Evolutionary conservation across 2,329 filamentous ascomycete species (phyloP).

Genomic region (Epichloe coenophiala): DNA sequence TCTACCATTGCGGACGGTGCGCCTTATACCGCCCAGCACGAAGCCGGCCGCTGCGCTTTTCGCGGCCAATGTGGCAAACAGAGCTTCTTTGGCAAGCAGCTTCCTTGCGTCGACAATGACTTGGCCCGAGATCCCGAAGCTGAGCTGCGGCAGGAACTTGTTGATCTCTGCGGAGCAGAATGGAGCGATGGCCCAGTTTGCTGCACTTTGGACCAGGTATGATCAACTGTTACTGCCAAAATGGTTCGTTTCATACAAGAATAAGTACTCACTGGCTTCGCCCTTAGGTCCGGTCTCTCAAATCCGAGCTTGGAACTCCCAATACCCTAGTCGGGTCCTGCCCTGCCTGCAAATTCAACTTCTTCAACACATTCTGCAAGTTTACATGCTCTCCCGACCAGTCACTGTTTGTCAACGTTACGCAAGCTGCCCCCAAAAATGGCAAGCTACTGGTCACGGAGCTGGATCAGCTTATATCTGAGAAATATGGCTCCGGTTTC

Average conservation of each 20-base stretch:
- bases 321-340: conserved; percentile 85
- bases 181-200: conserved; percentile 79
- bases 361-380: conserved; percentile 95
- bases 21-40: conserved; percentile 50
- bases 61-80: conserved; percentile 85
- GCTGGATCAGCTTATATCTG: conserved; percentile 76
- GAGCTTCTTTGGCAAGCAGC: conserved; percentile 74
- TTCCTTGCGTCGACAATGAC: conserved; percentile 88
- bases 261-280: background rate
- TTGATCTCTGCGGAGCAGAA: conserved; percentile 73
- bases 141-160: conserved; percentile 60
- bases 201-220: conserved; percentile 69
- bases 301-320: conserved; percentile 73
- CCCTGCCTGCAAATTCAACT: conserved; percentile 95
- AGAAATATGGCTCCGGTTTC: conserved; percentile 74
- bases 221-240: conserved; percentile 3
- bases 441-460: conserved; percentile 62
- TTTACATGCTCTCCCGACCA: conserved; percentile 98
- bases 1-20: conserved; percentile 13
- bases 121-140: conserved; percentile 61
- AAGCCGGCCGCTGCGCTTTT: conserved; percentile 79
- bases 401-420: conserved; percentile 89
- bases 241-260: background rate
- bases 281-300: conserved; percentile 58
- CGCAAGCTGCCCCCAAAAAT: conserved; percentile 50